Evolutionary conservation across 2,329 filamentous ascomycete species (phyloP), one percentile per base, ranked within the genome.

Genomic region (Pyrenochaeta sp.): DNA sequence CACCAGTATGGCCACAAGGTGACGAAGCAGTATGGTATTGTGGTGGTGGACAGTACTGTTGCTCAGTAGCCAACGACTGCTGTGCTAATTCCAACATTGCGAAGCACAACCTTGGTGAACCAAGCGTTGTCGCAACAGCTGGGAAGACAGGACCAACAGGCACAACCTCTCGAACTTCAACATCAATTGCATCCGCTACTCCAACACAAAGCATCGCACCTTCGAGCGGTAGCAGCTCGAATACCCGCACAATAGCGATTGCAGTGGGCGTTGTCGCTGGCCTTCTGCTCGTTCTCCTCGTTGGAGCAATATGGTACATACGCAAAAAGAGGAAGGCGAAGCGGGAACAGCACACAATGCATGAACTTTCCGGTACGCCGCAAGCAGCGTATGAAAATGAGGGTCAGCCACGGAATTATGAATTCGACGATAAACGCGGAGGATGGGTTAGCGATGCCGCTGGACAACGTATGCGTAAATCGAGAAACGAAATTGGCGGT

Each of bases 21-120:
- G 64, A 66, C 42, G 60, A 61, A 42, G 47, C 54, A 14, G 56
- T 67, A 2, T 49, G 43, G 20, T 52, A 62, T 33, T 67, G 63
- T 40, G 52, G 53, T 11, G 45, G 42, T 29, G 58, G 56, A 2
- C 49, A 56, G 12, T 65, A 49, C 33, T 67, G 66, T 54, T 69
- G 66, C 50, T 59, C 60, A 14, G 43, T 48, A 7, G 15, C 42
- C 10, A 48, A 49, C 1, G 27, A 46, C 18, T 58, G 62, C 45
- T 60, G 57, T 20, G 14, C 21, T 2, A 50, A 56, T 18, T 42
- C 11, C 40, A 33, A 23, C 20, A 36, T 54, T 6, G 7, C 23
- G 20, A 50, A 47, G 18, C 42, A 55, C 21, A 40, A 53, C 12
- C 51, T 61, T 14, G 60, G 51, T 7, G 54, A 45, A 23, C 59